Base-by-base conservation (phyloP, 148 eudicot species). In the Rhododendron henanense region DNA sequence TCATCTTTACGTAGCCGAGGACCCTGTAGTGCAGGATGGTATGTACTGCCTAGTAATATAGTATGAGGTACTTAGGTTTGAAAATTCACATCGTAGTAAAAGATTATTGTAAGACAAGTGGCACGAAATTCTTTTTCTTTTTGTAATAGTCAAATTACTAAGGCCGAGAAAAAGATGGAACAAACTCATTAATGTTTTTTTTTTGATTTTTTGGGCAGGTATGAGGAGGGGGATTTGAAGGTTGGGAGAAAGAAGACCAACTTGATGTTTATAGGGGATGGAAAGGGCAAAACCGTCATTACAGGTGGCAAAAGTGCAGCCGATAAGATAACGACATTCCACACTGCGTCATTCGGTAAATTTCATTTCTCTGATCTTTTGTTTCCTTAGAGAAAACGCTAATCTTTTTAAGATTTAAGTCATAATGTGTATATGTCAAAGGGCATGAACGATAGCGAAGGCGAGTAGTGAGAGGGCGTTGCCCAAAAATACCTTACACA, bases 201-300 rank as follows among this genome's bases (percentile, higher is more conserved):
- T 0, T 14, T 53, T 13, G 0, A 3, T 11, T 16, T 16, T 5
- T 55, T 69, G 75, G 48, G 86, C 69, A 97, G 99, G 93, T 97
- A 97, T 85, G 92, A 85, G 86, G 99, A 97, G 90, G 63, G 53
- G 0, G 90, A 89, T 82, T 81, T 97, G 88, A 95, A 94, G 88
- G 95, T 97, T 23, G 98, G 96, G 69, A 88, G 94, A 85, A 97
- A 94, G 92, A 97, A 94, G 85, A 95, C 93, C 3, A 97, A 95
- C 73, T 50, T 97, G 89, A 95, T 97, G 99, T 92, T 97, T 75
- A 87, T 97, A 21, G 99, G 98, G 0, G 99, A 95, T 53, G 99
- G 99, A n/a, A 93, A 90, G 90, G 98, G 95, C 76, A 88, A 89
- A 87, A 97, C 98, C 2, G 88, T 95, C 10, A 97, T 97, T 53